These are phyloP conservation scores for Populus davidiana DNA, from an alignment of 345 rosid genomes.

Conservation along the genomic window DNA sequence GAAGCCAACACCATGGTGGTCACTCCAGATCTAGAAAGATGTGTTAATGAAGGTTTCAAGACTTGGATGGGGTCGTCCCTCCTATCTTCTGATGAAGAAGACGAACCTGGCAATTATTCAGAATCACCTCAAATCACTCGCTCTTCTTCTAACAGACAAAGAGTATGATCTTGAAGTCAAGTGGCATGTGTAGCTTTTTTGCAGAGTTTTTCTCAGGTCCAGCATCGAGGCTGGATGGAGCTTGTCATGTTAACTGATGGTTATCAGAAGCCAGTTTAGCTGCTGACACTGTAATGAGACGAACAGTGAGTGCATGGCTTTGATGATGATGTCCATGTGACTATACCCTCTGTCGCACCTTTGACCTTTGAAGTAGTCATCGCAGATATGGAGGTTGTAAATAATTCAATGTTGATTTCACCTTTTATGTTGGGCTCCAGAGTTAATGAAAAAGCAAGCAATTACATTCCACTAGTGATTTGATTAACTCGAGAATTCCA, in stretches of 20 bases:
- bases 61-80: constrained; percentile 92
- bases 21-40: constrained; percentile 76
- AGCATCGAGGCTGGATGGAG: constrained; percentile 8
- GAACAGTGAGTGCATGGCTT: not conserved
- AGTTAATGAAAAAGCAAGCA: not conserved
- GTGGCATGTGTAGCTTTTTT: not conserved
- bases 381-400: constrained; percentile 24
- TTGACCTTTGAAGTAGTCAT: constrained; percentile 1
- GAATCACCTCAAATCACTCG: constrained; percentile 42
- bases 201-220: not conserved
- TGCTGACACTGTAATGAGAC: not conserved
- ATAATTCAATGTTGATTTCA: constrained; percentile 14
- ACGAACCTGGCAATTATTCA: constrained; percentile 51
- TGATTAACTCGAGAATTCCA: not conserved
- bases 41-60: constrained; percentile 78
- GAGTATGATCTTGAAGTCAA: constrained; percentile 26
- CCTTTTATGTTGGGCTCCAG: constrained; percentile 1
- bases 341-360: not conserved
- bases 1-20: constrained; percentile 70
- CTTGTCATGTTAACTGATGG: constrained; percentile 11
- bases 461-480: not conserved
- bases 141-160: constrained; percentile 36
- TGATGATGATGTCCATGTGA: not conserved
- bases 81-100: constrained; percentile 90
- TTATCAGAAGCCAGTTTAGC: not conserved